Base-by-base conservation (phyloP, 331 rosid genomes). In the Erythrophleum ivorense region DNA sequence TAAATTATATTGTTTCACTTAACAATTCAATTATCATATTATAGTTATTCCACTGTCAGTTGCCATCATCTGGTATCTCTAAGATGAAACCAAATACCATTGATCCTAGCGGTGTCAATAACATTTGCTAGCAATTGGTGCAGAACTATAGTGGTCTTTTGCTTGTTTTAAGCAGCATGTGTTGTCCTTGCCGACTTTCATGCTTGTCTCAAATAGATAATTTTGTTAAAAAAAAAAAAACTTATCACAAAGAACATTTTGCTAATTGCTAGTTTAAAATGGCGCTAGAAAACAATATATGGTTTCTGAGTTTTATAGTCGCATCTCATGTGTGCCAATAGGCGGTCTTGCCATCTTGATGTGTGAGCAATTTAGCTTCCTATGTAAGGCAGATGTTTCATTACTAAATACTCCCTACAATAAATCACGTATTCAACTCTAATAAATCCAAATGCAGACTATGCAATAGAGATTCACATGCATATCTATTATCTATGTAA, bases 1-100 rank as follows among this genome's bases (percentile, higher is more conserved):
- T 24, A 24, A 24, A 24, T 24, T 24, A 24, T 24, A 24, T 24
- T 24, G 29, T 24, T 24, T 24, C 29, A 24, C 0, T 24, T 24
- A 24, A 24, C 29, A 40, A 8, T 78, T 41, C 45, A 53, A 24
- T 78, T n/a, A 55, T 40, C 10, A 40, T 9, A 67, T 18, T 53
- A 4, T 68, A 78, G 31, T 43, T n/a, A 73, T 58, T 73, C 15
- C 83, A 40, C 67, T 40, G 38, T 50, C 18, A 5, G 8, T 79
- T 69, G 68, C 49, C 21, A 9, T 40, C 69, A 29, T 8, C 54
- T 43, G 54, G 36, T 55, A 18, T 43, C 69, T 41, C 21, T 59
- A 29, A 79, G 19, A 54, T 69, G 55, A 13, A 68, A 41, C 50
- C 69, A 40, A 7, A 60, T 24, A 40, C 73, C 43, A 21, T 5